phyloP scores from a whole-genome alignment of 1,284 basidiomycete species.

The Apiotrichum mycotoxinovorans region DNA sequence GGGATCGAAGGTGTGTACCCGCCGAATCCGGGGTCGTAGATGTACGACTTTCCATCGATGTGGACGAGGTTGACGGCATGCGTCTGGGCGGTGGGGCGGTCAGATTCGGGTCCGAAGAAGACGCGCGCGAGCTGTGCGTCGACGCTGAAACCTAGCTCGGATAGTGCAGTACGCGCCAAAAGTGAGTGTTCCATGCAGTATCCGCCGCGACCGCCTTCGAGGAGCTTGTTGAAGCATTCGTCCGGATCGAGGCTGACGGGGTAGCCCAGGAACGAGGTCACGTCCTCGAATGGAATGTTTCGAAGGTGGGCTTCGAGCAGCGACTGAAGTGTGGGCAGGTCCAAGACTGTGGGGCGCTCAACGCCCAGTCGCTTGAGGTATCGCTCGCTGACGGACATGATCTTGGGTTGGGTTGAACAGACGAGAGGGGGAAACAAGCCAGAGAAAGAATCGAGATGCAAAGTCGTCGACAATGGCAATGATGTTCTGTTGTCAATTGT shows the following conservation, averaged over 20 bases:
- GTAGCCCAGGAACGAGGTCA: slow-evolving; percentile 11
- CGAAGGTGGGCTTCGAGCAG: slow-evolving; percentile 16
- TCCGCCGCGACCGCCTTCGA: slow-evolving; percentile 6
- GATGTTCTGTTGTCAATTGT: too few species aligned
- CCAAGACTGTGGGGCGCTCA: background rate
- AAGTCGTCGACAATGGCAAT: too few species aligned
- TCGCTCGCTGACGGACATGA: slow-evolving; percentile 9
- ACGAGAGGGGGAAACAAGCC: background rate
- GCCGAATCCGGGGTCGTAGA: slow-evolving; percentile 16
- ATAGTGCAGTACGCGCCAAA: slow-evolving; percentile 5
- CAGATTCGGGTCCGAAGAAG: background rate
- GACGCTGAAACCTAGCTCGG: slow-evolving; percentile 6
- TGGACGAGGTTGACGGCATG: slow-evolving; percentile 9
- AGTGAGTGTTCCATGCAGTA: slow-evolving; percentile 22
- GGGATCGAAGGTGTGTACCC: slow-evolving; percentile 7
- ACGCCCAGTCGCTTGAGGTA: slow-evolving; percentile 10
- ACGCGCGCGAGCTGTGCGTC: slow-evolving; percentile 7
- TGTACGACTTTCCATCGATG: slow-evolving; percentile 4
- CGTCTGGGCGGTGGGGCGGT: background rate
- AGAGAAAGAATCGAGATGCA: background rate
- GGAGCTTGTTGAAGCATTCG: slow-evolving; percentile 7
- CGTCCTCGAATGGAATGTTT: slow-evolving; percentile 14
- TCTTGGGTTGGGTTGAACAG: background rate
- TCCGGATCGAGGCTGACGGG: slow-evolving; percentile 8
- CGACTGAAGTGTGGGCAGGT: slow-evolving; percentile 3